These are phyloP conservation scores for Trichoderma sp. DNA, from an alignment of 2,329 filamentous ascomycete species.

Conservation along the genomic window DNA sequence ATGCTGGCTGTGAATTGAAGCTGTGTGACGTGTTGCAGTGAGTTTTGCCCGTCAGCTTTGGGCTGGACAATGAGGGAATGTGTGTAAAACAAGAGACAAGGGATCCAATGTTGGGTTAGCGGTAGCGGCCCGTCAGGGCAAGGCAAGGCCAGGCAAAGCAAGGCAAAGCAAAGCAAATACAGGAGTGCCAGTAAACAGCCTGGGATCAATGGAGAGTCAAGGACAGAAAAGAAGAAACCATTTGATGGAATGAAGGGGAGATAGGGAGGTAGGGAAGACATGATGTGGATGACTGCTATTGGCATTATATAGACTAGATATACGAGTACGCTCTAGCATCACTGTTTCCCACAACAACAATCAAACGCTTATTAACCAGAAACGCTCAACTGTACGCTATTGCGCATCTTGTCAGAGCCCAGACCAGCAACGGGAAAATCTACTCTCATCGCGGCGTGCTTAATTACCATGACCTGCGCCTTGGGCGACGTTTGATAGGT, in stretches of 20 bases:
- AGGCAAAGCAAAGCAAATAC: background rate
- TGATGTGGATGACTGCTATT: background rate
- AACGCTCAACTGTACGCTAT: slow-evolving; percentile 1
- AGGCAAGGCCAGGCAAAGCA: background rate
- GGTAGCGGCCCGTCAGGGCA: background rate
- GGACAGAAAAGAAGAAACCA: background rate
- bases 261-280: background rate
- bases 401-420: background rate
- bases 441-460: background rate
- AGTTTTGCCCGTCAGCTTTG: background rate
- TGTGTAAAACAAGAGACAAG: background rate
- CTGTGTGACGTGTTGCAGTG: slow-evolving; percentile 8
- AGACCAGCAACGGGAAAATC: background rate
- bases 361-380: slow-evolving; percentile 3
- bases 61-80: background rate
- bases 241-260: background rate
- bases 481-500: background rate
- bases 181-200: background rate
- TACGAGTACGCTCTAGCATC: background rate
- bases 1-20: background rate
- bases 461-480: background rate
- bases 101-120: background rate
- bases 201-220: background rate
- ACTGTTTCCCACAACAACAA: background rate
- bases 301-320: background rate